These are phyloP conservation scores for Russula earlei DNA, from an alignment of 768 basidiomycete genomes.

Conservation along the genomic window DNA sequence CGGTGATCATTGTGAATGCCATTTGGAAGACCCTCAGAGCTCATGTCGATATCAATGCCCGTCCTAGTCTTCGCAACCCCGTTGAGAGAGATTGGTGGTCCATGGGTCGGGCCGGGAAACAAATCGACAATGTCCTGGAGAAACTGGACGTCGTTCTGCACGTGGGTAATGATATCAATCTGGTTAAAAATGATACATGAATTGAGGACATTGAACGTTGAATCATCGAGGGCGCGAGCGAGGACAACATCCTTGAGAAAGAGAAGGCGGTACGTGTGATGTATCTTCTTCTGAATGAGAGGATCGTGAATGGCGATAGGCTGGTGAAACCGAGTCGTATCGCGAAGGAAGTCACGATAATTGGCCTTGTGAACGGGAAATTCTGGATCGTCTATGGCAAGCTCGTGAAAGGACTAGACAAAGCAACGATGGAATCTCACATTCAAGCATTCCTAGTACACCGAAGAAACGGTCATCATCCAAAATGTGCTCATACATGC, in stretches of 20 bases:
- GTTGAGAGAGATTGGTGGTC: slow-evolving; percentile 23
- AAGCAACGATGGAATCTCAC: slow-evolving; percentile 39
- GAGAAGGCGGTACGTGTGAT: slow-evolving; percentile 93
- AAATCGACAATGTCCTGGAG: slow-evolving; percentile 68
- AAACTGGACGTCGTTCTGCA: slow-evolving; percentile 70
- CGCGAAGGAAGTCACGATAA: slow-evolving; percentile 86
- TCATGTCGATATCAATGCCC: slow-evolving; percentile 22
- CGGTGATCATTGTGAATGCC: slow-evolving; percentile 25
- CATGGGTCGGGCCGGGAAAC: slow-evolving; percentile 37
- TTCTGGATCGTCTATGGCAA: slow-evolving; percentile 79
- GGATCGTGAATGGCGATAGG: slow-evolving; percentile 77
- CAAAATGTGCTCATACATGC: slow-evolving; percentile 88
- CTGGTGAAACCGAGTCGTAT: slow-evolving; percentile 79
- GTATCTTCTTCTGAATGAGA: slow-evolving; percentile 75
- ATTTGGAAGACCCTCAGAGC: slow-evolving; percentile 8
- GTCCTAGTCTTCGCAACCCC: slow-evolving; percentile 24
- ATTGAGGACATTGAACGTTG: slow-evolving; percentile 94
- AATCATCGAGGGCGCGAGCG: slow-evolving; percentile 88
- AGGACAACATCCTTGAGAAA: slow-evolving; percentile 98
- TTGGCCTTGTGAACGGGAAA: slow-evolving; percentile 95
- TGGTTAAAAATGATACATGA: slow-evolving; percentile 98
- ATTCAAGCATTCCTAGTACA: slow-evolving; percentile 95
- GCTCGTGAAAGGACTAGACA: slow-evolving; percentile 6
- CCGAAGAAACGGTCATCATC: slow-evolving; percentile 89
- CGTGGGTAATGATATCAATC: slow-evolving; percentile 90